Conservation (phyloP, 441 rosid genomes). For the Populus hybrid region DNA sequence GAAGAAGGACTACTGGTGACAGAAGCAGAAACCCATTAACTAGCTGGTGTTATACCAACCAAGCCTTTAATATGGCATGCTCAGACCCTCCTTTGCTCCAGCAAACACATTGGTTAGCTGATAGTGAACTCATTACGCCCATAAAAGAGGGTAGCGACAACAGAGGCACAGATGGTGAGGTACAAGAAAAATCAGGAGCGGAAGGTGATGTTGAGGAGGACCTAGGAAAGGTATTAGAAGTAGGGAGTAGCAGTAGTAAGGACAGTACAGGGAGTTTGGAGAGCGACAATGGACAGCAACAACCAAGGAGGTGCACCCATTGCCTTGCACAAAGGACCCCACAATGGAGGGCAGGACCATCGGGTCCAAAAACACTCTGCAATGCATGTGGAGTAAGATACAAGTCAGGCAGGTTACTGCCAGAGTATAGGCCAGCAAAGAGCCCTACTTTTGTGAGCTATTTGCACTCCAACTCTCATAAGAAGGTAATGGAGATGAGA, state of each 20-base stretch:
- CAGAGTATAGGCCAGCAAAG: constrained; percentile 78
- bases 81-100: constrained; percentile 61
- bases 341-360: constrained; percentile 78
- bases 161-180: not conserved
- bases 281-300: constrained; percentile 18
- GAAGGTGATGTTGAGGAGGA: not conserved
- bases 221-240: not conserved
- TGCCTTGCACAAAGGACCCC: constrained; percentile 70
- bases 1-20: constrained; percentile 34
- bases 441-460: constrained; percentile 74
- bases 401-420: constrained; percentile 73
- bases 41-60: constrained; percentile 30
- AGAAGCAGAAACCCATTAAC: constrained; percentile 22
- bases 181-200: not conserved
- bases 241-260: not conserved
- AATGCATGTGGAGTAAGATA: constrained; percentile 81
- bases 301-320: constrained; percentile 64
- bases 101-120: constrained; percentile 67
- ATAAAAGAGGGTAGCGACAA: constrained; percentile 24
- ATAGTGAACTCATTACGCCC: constrained; percentile 62
- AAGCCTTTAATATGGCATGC: constrained; percentile 23
- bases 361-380: too few relatives aligned
- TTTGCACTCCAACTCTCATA: constrained; percentile 74
- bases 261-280: constrained; percentile 12
- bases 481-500: constrained; percentile 75